Base-by-base conservation (phyloP, 192 early-diverging fungal species). In the Dimargaris cristalligena region DNA sequence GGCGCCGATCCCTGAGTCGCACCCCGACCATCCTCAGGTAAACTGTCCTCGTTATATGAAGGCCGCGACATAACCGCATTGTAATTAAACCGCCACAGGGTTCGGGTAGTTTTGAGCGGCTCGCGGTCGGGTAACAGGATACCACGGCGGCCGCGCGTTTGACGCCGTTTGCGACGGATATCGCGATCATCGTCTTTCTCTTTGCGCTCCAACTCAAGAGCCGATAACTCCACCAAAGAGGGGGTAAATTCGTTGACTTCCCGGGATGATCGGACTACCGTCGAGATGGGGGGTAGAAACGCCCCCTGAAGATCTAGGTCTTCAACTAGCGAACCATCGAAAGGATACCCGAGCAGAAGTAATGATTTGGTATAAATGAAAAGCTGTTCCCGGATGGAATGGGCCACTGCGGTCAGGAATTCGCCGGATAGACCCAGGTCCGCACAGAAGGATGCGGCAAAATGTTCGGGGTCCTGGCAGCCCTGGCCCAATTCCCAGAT, bases 361-460 rank as follows among this genome's bases (percentile, higher is more conserved):
- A 94, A 71, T 11, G 89, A 87, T 66, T 92, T 92, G 32, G 77
- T 80, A 67, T 83, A 90, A 3, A 79, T 78, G 60, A 90, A 82
- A 9, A 95, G 73, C 73, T 97, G 94, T 61, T 97, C 94, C 20
- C 92, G 78, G n/a, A 94, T 90, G 2, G 87, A 80, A 66, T 94
- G 92, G 1, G 92, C 85, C 35, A 92, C 89, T 0, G 91, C 88
- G 0, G 91, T 90, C 65, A 86, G 83, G 63, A 97, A 97, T 75
- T 94, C 94, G 26, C 84, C 80, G 32, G 81, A 77, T 20, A 97
- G 67, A 0, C 85, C 81, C 35, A 86, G 65, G 62, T 97, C 94
- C 0, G 68, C 64, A 22, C 80, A 80, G 10, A 94, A 67, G 4
- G 81, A 76, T n/a, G 83, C 86, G 22, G 94, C 87, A 67, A 97